Evolutionary conservation across 805 yeast species (phyloP).

Genomic region (Nakazawaea siamensis): DNA sequence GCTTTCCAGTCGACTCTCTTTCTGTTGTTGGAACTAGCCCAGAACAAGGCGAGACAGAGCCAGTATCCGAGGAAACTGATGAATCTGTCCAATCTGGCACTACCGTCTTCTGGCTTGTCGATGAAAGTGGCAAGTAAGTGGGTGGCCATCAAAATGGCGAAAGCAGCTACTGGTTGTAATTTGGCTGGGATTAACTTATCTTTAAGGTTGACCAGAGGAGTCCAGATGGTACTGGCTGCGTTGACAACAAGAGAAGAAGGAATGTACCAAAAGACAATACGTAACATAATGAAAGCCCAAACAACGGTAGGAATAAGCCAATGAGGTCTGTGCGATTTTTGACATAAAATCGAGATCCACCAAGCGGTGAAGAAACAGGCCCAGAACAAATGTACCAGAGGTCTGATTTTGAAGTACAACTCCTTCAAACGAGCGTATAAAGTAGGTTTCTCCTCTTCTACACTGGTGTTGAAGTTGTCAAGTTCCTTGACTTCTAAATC

Average conservation of each 20-base stretch:
- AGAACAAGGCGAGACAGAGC: conserved; percentile 37
- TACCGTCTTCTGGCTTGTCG: conserved; percentile 36
- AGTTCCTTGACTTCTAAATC: conserved; percentile 3
- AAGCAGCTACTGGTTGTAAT: conserved; percentile 31
- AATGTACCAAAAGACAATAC: conserved; percentile 35
- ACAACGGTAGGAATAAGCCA: conserved; percentile 40
- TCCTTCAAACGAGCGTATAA: not conserved
- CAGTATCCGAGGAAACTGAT: conserved; percentile 48
- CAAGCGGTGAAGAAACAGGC: conserved; percentile 26
- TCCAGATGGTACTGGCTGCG: conserved; percentile 21
- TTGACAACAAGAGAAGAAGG: conserved; percentile 16
- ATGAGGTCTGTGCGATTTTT: conserved; percentile 30
- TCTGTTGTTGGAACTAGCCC: conserved; percentile 36
- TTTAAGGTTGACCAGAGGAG: conserved; percentile 23
- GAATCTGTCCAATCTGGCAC: conserved; percentile 46
- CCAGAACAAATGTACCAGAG: conserved; percentile 12
- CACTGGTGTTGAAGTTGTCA: conserved; percentile 1
- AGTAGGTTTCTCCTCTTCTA: not conserved
- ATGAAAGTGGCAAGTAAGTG: conserved; percentile 49
- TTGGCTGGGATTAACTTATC: conserved; percentile 33
- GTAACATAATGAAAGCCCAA: conserved; percentile 31
- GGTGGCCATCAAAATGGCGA: conserved; percentile 34
- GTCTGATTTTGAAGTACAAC: conserved; percentile 2
- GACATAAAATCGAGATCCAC: conserved; percentile 38
- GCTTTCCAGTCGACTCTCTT: conserved; percentile 45